Evolutionary conservation across 2,329 filamentous ascomycete genomes (phyloP), one percentile per base, ranked within the genome.

Genomic region (Exophiala oligosperma): DNA sequence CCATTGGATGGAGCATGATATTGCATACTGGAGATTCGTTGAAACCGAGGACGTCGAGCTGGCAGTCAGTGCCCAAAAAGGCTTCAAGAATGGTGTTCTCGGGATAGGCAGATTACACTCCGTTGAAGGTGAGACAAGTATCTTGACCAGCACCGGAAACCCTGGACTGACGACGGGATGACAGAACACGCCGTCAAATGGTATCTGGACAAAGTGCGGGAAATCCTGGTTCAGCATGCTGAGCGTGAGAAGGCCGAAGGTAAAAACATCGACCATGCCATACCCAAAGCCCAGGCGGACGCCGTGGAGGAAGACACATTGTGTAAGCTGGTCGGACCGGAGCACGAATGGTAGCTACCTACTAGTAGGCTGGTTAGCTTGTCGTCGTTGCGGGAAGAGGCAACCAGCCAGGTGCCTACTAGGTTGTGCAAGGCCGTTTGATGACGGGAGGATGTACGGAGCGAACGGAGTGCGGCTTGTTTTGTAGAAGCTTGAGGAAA

Each of bases 1-100:
- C 40, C 52, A 53, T 28, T 64, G 62, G 62, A 64, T 64, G 62
- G 46, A 58, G 26, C 52, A 64, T 46, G 62, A 64, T n/a, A 62
- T 64, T 37, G 62, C 59, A 21, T 64, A 64, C 29, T 64, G 60
- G 60, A 50, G 59, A 24, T 56, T 60, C 26, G 62, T 64, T 1
- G 61, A 64, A 35, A 62, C 29, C 28, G 61, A 64, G 43, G 61
- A 64, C 28, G 61, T 64, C 17, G 59, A 64, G 29, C 46, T 64
- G 52, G 61, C 61, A 21, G 48, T 64, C 23, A 61, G 54, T 40
- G 61, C 61, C 23, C 61, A 64, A 41, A 64, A 62, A 49, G 61
- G 61, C 48, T 64, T 64, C 51, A 59, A 59, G 21, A 59, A 54
- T 49, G 61, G 61, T 6, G 53, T 64, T 2, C 43, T 64, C 23